Conservation (phyloP, 768 basidiomycete species). For the Leucogyrophana mollusca region DNA sequence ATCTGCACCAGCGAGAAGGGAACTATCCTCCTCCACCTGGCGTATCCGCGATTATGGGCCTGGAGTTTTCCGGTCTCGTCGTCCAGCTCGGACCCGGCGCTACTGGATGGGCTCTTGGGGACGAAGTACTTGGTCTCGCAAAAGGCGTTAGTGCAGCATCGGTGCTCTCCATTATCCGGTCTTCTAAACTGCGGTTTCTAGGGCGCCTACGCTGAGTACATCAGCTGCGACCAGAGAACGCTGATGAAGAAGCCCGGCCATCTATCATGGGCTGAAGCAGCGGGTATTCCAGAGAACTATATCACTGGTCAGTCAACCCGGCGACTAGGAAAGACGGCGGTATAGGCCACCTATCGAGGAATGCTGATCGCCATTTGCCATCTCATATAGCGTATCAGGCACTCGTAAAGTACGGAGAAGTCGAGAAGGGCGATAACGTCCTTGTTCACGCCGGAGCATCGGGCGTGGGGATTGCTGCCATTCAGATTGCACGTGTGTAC, state of each 20-base stretch:
- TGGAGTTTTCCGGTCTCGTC: slow-evolving; percentile 80
- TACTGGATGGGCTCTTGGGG: slow-evolving; percentile 55
- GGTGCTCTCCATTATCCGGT: background rate
- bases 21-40: slow-evolving; percentile 79
- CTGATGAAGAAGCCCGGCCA: slow-evolving; percentile 71
- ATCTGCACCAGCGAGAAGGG: slow-evolving; percentile 70
- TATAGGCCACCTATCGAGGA: slow-evolving; percentile 1
- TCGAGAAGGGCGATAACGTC: slow-evolving; percentile 71
- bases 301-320: slow-evolving; percentile 62
- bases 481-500: slow-evolving; percentile 75
- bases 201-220: slow-evolving; percentile 92
- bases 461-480: slow-evolving; percentile 86
- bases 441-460: slow-evolving; percentile 91
- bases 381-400: slow-evolving; percentile 54
- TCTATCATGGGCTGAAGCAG: slow-evolving; percentile 82
- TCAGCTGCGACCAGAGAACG: slow-evolving; percentile 63
- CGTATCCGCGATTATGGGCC: slow-evolving; percentile 73
- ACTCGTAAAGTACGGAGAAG: slow-evolving; percentile 61
- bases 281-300: slow-evolving; percentile 85
- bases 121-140: slow-evolving; percentile 78
- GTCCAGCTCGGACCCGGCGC: slow-evolving; percentile 50
- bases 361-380: slow-evolving; percentile 4
- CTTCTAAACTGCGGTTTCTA: slow-evolving; percentile 24
- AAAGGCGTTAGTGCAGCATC: slow-evolving; percentile 70
- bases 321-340: slow-evolving; percentile 4